Evolutionary conservation across 768 basidiomycete genomes (phyloP), one percentile per base, ranked within the genome.

Genomic region (Boletellus ananiceps): DNA sequence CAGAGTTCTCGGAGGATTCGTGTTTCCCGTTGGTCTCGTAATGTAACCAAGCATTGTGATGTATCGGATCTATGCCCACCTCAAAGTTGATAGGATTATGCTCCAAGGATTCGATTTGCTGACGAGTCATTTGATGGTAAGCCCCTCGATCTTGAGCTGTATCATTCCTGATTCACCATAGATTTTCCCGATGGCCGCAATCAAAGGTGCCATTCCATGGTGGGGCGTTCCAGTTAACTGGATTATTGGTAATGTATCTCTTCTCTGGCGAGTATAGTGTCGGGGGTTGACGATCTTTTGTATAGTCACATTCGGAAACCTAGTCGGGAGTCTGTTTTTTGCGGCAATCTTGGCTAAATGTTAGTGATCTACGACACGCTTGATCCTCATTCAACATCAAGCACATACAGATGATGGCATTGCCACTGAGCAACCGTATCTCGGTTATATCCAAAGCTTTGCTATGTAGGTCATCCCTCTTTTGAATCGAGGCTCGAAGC

Each of bases 71-170:
- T 12, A 32, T 29, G 19, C 43, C 55, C 23, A 58, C 23, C 12
- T 32, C 18, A 8, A 13, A 16, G 2, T 12, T 32, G 33, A 18
- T 54, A 88, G 86, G 86, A 86, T 88, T 51, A 75, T 84, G 13
- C 69, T 88, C 13, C 82, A 86, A 66, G 82, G 82, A 2, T 72
- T 81, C 38, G 86, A 88, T 49, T 74, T 88, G 1, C 63, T 88
- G 32, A 88, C 86, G 41, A 86, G 85, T 58, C 85, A 86, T 59
- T 81, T 88, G 78, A 78, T 88, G 83, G 84, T 85, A 52, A 40
- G 64, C 40, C 31, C 11, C 8, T 46, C 31, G 3, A 16, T 21
- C 9, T 29, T 8, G 6, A 25, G 13, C 9, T 6, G 5, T 16
- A 29, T 4, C 18, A 34, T 34, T 35, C 19, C 18, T 51, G 27